Evolutionary conservation across 2,329 filamentous ascomycete species (phyloP).

Genomic region (Diaporthe eres): DNA sequence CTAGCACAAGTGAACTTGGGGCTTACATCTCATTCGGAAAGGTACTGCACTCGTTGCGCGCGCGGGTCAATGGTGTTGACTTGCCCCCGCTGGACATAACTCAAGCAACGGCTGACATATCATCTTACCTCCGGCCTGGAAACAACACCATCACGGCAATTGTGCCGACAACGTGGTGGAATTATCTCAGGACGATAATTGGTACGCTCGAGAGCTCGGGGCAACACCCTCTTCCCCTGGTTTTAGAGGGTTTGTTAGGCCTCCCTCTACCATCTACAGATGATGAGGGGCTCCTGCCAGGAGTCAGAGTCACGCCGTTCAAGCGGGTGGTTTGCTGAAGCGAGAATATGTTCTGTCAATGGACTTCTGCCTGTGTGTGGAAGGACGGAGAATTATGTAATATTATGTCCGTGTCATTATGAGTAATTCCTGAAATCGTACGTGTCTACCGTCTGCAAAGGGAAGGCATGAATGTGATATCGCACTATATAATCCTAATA

Average conservation of each 20-base stretch:
- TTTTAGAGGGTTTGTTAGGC: not conserved
- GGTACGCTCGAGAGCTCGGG: not conserved
- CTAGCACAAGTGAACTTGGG: not conserved
- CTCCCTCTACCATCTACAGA: not conserved
- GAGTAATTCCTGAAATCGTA: not conserved
- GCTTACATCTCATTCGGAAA: not conserved
- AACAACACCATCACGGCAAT: not conserved
- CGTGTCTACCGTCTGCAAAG: not conserved
- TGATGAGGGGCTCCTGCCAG: not conserved
- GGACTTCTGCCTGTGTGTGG: not conserved
- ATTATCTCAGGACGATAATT: not conserved
- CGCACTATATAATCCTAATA: too few species aligned
- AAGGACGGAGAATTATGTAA: not conserved
- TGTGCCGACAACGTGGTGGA: constrained; percentile 3
- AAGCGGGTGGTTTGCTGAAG: not conserved
- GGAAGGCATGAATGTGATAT: not conserved
- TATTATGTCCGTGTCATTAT: not conserved
- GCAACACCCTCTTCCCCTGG: not conserved
- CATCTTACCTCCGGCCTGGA: not conserved
- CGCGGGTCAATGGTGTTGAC: not conserved
- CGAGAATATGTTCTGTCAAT: not conserved
- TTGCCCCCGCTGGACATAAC: not conserved
- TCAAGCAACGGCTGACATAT: not conserved
- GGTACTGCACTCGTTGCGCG: not conserved
- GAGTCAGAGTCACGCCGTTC: not conserved